Conservation (phyloP, 257 asterid species). For the Plantago major region DNA sequence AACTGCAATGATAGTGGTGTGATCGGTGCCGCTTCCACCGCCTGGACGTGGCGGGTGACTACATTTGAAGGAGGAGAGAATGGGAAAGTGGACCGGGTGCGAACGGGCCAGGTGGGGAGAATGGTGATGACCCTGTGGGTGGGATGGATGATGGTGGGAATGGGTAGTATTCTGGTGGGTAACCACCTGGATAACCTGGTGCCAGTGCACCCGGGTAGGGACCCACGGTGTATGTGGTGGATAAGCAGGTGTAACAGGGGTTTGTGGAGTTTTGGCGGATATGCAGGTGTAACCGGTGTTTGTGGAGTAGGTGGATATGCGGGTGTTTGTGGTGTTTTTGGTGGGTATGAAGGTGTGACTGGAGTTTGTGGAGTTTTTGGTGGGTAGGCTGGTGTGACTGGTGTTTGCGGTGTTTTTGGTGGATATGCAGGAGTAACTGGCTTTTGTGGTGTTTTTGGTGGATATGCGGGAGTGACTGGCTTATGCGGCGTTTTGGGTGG, state of each 20-base stretch:
- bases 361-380: background rate
- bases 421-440: constrained; percentile 7
- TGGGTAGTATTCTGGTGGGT: constrained; percentile 1
- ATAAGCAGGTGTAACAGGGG: constrained; percentile 17
- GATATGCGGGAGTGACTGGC: constrained; percentile 9
- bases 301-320: background rate
- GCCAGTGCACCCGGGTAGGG: too few species aligned
- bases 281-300: background rate
- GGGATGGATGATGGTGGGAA: constrained; percentile 5
- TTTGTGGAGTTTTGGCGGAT: constrained; percentile 21
- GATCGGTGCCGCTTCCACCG: background rate
- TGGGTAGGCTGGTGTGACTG: constrained; percentile 14
- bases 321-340: constrained; percentile 1
- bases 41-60: constrained; percentile 25
- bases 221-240: constrained; percentile 11
- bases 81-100: constrained; percentile 7
- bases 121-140: constrained; percentile 20
- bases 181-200: too few species aligned
- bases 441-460: constrained; percentile 10
- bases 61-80: constrained; percentile 20
- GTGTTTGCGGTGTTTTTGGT: constrained; percentile 13
- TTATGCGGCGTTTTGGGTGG: constrained; percentile 21
- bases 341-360: constrained; percentile 12
- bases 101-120: constrained; percentile 12
- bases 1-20: constrained; percentile 28